Evolutionary conservation across 164 flowering plant genomes (phyloP), one percentile per base, ranked within the genome.

Genomic region (Taxillus chinensis): DNA sequence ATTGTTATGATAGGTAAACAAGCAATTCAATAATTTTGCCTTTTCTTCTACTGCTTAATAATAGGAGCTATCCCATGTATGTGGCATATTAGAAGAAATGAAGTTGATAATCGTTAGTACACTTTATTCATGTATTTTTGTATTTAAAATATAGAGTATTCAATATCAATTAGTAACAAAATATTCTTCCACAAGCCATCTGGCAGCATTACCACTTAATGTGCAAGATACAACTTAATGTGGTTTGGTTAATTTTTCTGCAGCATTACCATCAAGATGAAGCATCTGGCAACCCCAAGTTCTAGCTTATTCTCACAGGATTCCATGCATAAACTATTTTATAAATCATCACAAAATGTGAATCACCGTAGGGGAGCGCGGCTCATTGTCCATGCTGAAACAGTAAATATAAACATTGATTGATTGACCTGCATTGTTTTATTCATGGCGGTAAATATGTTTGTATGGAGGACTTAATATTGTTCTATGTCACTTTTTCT

Each of bases 341-440:
- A 52, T 67, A 60, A 69, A 9, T 60, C 82, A 68, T 67, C 77
- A 72, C 81, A 67, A 57, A 68, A 45, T 16, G 57, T 66, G 60
- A 69, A 60, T 64, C 79, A 70, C 39, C 74, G 62, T 14, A 80
- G 88, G 71, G 88, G 88, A 63, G 64, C 82, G 11, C 69, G 87
- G 37, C 67, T 90, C 17, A 63, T 70, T 59, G 98, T 92, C 68
- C 82, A 88, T 82, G 98, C 98, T 71, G 84, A 83, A 43, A 49
- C 64, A 50, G 98, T 91, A 68, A 83, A 96, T 65, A 9, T 43
- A 43, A 6, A 43, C 46, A 43, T 9, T 9, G n/a, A n/a, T n/a
- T n/a, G n/a, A n/a, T n/a, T n/a, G 10, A 43, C 10, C 10, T 43
- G 7, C 46, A 6, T 9, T 43, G 27, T 27, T 43, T 43, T 6